Base-by-base conservation (phyloP, 2,329 filamentous ascomycete genomes). In the Penicillium sp. region DNA sequence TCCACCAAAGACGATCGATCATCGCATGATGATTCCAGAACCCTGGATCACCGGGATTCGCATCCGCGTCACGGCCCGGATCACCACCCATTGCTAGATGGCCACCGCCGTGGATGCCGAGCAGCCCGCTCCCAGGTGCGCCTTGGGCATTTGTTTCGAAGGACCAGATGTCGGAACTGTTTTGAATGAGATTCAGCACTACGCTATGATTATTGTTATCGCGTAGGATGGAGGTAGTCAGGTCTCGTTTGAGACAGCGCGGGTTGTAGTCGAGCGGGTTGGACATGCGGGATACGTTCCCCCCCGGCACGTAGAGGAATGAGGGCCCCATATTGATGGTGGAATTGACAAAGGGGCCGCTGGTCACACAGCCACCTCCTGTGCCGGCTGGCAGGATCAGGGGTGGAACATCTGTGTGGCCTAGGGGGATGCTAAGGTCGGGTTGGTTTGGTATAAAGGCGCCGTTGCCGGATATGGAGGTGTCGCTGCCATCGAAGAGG, bases 1-100 rank as follows among this genome's bases (percentile, higher is more conserved):
- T 81, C 79, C 79, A 82, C 72, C 76, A 84, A 2, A 76, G 67
- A 2, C 81, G 74, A 64, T 84, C 82, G 28, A 84, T 79, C 71
- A 78, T 77, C 2, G 75, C 75, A 60, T 83, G 81, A 63, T 83
- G 81, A 28, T 81, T 72, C 68, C 76, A 84, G 71, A 83, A 83
- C 33, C 70, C 73, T 3, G 80, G 80, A 42, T 84, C 81, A 6
- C 73, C 76, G 1, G 82, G 81, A 10, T 78, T 81, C 1, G 77
- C 75, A 58, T 78, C 81, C 25, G 82, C 68, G 69, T 84, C 81
- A 22, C 78, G 76, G 2, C 77, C 79, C 0, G 76, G 75, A 59
- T 82, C 80, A 16, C 80, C 81, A 6, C 78, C 79, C 61, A 80
- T 76, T 11, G 78, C 75, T 68, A 79, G 81, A 65, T 84, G 82